phyloP scores from a whole-genome alignment of 2,329 filamentous ascomycete species.

The Colletotrichum simmondsii region DNA sequence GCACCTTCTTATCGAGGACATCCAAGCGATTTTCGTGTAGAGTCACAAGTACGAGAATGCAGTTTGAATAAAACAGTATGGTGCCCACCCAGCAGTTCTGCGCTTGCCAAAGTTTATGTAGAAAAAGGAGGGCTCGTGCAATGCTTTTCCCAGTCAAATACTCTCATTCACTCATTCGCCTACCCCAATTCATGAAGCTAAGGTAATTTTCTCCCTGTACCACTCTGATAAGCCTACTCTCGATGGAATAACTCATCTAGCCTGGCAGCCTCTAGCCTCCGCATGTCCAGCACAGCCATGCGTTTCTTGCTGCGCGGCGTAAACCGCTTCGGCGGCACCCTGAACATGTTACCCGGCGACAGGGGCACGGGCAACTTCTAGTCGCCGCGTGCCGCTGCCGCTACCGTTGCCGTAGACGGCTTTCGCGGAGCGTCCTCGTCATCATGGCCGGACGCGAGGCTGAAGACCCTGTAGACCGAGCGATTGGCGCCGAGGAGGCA shows the following conservation, averaged over 20 bases:
- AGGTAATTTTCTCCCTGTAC: not conserved
- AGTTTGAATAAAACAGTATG: too few species aligned
- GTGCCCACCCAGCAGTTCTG: too few species aligned
- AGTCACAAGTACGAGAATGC: too few species aligned
- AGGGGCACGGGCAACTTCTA: conserved; percentile 26
- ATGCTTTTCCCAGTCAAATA: not conserved
- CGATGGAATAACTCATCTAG: conserved; percentile 23
- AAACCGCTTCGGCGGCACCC: conserved; percentile 29
- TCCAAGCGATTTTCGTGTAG: too few species aligned
- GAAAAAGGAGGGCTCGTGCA: too few species aligned
- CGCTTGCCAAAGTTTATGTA: too few species aligned
- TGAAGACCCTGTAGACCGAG: conserved; percentile 59
- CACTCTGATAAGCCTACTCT: not conserved
- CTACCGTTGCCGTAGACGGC: conserved; percentile 1
- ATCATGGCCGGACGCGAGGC: conserved; percentile 41
- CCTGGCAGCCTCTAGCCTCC: not conserved
- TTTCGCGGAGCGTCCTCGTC: not conserved
- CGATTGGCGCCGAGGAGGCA: conserved; percentile 62
- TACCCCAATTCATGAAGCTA: not conserved
- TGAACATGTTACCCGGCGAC: conserved; percentile 33
- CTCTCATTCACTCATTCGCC: not conserved
- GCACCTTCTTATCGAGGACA: too few species aligned
- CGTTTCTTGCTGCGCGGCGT: conserved; percentile 28
- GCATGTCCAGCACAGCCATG: conserved; percentile 6
- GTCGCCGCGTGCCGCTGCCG: not conserved